Evolutionary conservation across 176 grass and related monocot genomes (phyloP).

Genomic region (Typha latifolia): DNA sequence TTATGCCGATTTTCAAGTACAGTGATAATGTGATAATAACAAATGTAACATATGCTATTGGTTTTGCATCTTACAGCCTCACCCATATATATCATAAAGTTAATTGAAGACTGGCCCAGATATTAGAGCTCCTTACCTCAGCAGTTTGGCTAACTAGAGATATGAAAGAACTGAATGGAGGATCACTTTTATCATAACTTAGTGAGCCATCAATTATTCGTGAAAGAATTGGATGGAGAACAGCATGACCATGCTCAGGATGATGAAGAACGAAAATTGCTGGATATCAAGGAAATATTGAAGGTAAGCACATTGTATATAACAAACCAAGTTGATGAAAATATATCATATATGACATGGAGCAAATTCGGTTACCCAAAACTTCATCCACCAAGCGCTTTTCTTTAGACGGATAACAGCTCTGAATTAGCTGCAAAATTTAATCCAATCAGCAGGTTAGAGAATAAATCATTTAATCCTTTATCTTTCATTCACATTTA

Average conservation of each 20-base stretch:
- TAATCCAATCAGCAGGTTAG: conserved; percentile 16
- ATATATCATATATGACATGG: conserved; percentile 3
- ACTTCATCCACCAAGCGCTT: conserved; percentile 89
- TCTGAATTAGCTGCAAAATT: conserved; percentile 87
- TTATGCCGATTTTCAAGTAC: conserved; percentile 5
- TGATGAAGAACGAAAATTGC: conserved; percentile 98
- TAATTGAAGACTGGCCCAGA: conserved; percentile 6
- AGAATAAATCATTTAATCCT: background rate
- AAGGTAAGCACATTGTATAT: conserved; percentile 8
- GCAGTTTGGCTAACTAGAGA: conserved; percentile 86
- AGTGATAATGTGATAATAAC: background rate
- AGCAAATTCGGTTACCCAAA: conserved; percentile 49
- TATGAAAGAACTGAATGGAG: conserved; percentile 90
- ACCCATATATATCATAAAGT: too few species aligned
- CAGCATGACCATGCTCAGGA: conserved; percentile 90
- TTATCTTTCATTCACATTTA: background rate
- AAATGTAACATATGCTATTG: too few species aligned
- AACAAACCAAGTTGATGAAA: background rate
- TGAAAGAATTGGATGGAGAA: conserved; percentile 96
- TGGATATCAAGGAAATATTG: conserved; percentile 28
- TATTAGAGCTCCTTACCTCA: conserved; percentile 47
- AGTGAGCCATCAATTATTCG: conserved; percentile 90
- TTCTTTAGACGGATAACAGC: conserved; percentile 86
- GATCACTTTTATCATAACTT: conserved; percentile 64
- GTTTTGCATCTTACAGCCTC: too few species aligned